These are phyloP conservation scores for Globisporangium mamillatum DNA, from an alignment of 352 stramenopile species.

Conservation along the genomic window DNA sequence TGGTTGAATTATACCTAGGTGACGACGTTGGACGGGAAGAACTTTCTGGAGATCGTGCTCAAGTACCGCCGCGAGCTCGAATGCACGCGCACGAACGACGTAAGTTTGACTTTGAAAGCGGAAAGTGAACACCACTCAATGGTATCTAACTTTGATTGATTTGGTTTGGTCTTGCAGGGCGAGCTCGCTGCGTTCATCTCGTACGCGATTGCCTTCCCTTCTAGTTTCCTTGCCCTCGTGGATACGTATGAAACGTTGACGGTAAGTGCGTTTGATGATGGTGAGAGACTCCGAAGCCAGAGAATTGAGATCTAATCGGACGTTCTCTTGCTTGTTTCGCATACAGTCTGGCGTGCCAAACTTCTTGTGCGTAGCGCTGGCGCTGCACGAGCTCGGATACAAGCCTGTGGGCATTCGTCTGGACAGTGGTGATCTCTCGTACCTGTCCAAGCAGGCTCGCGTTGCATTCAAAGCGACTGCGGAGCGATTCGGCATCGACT, in stretches of 20 bases:
- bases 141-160: not conserved
- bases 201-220: constrained; percentile 97
- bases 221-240: constrained; percentile 96
- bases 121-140: not conserved
- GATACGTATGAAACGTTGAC: constrained; percentile 98
- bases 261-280: constrained; percentile 37
- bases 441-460: constrained; percentile 90
- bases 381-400: constrained; percentile 90
- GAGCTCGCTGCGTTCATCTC: constrained; percentile 98
- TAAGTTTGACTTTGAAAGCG: constrained; percentile 22
- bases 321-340: not conserved
- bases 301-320: not conserved
- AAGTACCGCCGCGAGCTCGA: constrained; percentile 79
- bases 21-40: constrained; percentile 55
- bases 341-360: constrained; percentile 93
- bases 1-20: constrained; percentile 17
- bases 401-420: constrained; percentile 93
- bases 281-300: not conserved
- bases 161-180: constrained; percentile 57
- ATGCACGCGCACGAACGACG: constrained; percentile 75
- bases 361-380: constrained; percentile 95
- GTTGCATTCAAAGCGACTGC: constrained; percentile 50
- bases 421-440: constrained; percentile 97
- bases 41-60: constrained; percentile 80
- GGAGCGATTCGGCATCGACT: constrained; percentile 61